phyloP scores from a whole-genome alignment of 2,329 filamentous ascomycete species.

The Phialocephala subalpina region DNA sequence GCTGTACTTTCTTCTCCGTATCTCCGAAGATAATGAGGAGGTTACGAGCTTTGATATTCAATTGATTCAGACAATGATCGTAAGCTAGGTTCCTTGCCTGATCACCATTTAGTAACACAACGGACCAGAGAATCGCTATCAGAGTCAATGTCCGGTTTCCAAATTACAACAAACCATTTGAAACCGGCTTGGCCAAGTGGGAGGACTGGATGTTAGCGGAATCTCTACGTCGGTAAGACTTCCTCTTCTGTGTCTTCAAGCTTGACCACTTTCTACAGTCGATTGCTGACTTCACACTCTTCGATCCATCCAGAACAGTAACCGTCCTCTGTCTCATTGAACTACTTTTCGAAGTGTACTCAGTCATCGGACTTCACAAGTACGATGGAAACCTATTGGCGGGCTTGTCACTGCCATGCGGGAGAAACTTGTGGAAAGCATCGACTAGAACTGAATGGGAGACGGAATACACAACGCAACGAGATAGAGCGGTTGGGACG shows the following conservation, averaged over 20 bases:
- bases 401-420: slow-evolving; percentile 25
- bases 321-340: slow-evolving; percentile 28
- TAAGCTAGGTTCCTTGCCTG: slow-evolving; percentile 6
- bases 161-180: neutral
- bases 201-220: slow-evolving; percentile 29
- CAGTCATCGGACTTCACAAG: neutral
- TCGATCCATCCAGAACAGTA: slow-evolving; percentile 21
- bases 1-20: slow-evolving; percentile 30
- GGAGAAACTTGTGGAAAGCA: slow-evolving; percentile 27
- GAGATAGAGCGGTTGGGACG: no score
- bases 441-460: slow-evolving; percentile 25
- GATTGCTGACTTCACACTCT: neutral
- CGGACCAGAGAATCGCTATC: neutral
- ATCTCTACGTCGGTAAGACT: slow-evolving; percentile 29
- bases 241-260: neutral
- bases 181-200: slow-evolving; percentile 14
- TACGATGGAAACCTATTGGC: slow-evolving; percentile 23
- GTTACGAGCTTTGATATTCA: slow-evolving; percentile 29
- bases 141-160: neutral
- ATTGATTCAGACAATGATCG: slow-evolving; percentile 30
- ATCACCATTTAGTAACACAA: neutral
- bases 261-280: neutral
- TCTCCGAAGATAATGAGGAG: slow-evolving; percentile 28
- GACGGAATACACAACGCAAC: slow-evolving; percentile 16
- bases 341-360: slow-evolving; percentile 25